Percentiles rank a stretch among this genome's conserved stretches.
phyloP scores from a whole-genome alignment of 371 early-diverging fungal genomes.

The Lichtheimia ramosa region DNA sequence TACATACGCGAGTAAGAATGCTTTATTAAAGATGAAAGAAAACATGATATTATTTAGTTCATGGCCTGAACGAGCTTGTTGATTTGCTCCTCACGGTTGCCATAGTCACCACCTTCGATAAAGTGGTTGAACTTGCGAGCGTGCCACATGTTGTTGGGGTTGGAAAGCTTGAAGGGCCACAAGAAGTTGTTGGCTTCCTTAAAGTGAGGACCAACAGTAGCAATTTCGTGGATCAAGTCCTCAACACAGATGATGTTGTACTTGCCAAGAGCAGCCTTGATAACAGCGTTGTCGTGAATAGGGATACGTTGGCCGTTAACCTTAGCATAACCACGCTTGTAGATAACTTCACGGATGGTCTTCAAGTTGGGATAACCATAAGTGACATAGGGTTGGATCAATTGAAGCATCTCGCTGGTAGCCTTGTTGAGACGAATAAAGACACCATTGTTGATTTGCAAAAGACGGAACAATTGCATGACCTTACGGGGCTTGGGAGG shows the following conservation, averaged over 20 bases:
- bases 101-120: slow-evolving; percentile 98
- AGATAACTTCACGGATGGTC: slow-evolving; percentile 98
- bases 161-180: slow-evolving; percentile 99
- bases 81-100: slow-evolving; percentile 96
- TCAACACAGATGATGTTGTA: slow-evolving; percentile 97
- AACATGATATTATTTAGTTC: slow-evolving; percentile 39
- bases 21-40: slow-evolving; percentile 1
- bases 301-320: slow-evolving; percentile 96
- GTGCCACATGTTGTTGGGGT: slow-evolving; percentile 97
- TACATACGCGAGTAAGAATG: not conserved
- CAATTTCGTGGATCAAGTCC: slow-evolving; percentile 99
- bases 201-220: slow-evolving; percentile 95
- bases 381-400: slow-evolving; percentile 98
- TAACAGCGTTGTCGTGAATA: slow-evolving; percentile 94
- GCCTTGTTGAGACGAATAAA: slow-evolving; percentile 99
- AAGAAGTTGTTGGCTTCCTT: slow-evolving; percentile 95
- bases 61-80: slow-evolving; percentile 95
- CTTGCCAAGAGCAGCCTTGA: slow-evolving; percentile 95
- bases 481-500: slow-evolving; percentile 99
- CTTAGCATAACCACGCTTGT: slow-evolving; percentile 99
- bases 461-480: slow-evolving; percentile 97
- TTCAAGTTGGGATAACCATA: slow-evolving; percentile 98
- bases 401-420: slow-evolving; percentile 97
- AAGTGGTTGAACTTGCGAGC: slow-evolving; percentile 96
- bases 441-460: slow-evolving; percentile 99